Percentiles rank a stretch among this genome's conserved stretches.
Conservation (phyloP, 2,329 filamentous ascomycete genomes). For the Cytospora paraplurivora region DNA sequence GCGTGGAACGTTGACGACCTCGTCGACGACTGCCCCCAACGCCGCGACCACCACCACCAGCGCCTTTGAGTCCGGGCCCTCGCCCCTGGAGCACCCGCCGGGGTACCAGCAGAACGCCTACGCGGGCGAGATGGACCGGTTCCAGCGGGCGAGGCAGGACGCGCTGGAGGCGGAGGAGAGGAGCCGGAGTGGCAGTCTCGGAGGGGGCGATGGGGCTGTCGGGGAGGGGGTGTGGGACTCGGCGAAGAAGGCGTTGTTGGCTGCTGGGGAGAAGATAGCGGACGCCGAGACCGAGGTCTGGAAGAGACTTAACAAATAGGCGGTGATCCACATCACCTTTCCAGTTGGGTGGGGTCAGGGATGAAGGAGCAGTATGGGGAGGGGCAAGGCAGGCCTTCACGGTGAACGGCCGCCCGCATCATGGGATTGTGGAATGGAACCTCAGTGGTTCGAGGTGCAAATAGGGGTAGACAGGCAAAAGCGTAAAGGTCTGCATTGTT, state of each 20-base stretch:
- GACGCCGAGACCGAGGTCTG: slow-evolving; percentile 64
- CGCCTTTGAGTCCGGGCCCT: slow-evolving; percentile 31
- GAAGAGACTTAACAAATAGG: slow-evolving; percentile 66
- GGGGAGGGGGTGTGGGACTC: slow-evolving; percentile 55
- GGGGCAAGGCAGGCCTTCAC: no score
- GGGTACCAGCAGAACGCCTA: slow-evolving; percentile 60
- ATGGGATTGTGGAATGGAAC: no score
- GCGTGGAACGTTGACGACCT: slow-evolving; percentile 49
- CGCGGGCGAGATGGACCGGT: slow-evolving; percentile 53
- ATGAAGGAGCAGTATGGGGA: no score
- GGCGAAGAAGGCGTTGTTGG: slow-evolving; percentile 60
- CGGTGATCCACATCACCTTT: slow-evolving; percentile 25
- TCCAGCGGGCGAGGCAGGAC: slow-evolving; percentile 48
- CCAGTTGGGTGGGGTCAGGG: no score
- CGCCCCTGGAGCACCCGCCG: slow-evolving; percentile 48
- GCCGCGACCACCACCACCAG: slow-evolving; percentile 32
- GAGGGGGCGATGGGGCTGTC: slow-evolving; percentile 35
- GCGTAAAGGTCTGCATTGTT: no score
- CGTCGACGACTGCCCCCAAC: neutral
- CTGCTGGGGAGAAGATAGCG: slow-evolving; percentile 59
- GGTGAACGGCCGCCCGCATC: no score
- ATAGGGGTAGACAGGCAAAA: no score
- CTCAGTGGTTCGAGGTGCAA: no score
- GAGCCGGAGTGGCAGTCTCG: slow-evolving; percentile 25
- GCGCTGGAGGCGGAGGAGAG: slow-evolving; percentile 38